Evolutionary conservation across 192 early-diverging fungal genomes (phyloP), one percentile per base, ranked within the genome.

Genomic region (Jimgerdemannia lactiflua): DNA sequence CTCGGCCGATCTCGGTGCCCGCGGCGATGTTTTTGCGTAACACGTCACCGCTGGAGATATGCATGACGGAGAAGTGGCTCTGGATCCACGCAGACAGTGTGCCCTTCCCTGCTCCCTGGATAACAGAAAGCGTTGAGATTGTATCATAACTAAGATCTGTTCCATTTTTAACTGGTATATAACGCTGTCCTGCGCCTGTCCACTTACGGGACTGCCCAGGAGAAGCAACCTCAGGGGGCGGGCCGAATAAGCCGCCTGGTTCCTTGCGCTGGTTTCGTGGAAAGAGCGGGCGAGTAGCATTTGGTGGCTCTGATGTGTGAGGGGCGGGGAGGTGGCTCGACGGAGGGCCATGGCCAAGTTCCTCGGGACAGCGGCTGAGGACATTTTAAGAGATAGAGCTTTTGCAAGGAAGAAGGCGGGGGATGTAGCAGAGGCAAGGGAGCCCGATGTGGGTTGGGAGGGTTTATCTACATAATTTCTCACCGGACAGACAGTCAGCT

Each of bases 41-140:
- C 4, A 97, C 77, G 74, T 99, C 94, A 43, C 95, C 95, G 78
- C 90, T 95, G n/a, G 95, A 95, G 43, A 99, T 85, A 29, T 89
- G 77, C 19, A 85, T 67, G 18, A 92, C 85, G 49, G 84, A 86
- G 83, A 92, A 96, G 78, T 88, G 84, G 70, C 88, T 74, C 54
- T 88, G 79, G 39, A 98, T 87, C 64, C 92, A 89, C 74, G 81
- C 86, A 9, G 95, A 94, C 79, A 97, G 95, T 40, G 97, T 99
- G 54, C 96, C 97, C 83, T 97, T 95, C 19, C 94, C 95, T 11
- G 93, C 83, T 8, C 95, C 95, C 89, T 91, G 67, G 11, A 73
- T n/a, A 54, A 19, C 11, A 69, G 29, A 49, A 29, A 9, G 63
- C n/a, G 42, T 29, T 29, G 29, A 1, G 29, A 29, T 29, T 29